These are phyloP conservation scores for Penicillium parvum DNA, from an alignment of 495 filamentous ascomycete genomes.

Conservation along the genomic window DNA sequence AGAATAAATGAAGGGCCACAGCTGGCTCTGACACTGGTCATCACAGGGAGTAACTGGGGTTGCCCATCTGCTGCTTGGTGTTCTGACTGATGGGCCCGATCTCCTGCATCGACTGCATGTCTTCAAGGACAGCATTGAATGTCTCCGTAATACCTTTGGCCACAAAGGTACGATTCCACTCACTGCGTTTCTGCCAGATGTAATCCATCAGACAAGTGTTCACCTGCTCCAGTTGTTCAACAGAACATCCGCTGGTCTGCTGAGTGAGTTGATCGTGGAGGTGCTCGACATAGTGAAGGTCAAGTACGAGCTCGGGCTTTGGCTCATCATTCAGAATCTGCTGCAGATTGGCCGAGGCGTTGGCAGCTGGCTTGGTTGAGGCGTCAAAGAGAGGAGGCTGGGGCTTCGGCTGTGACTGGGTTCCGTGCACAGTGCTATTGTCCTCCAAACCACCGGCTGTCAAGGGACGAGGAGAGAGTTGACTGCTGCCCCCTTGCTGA, in stretches of 20 bases:
- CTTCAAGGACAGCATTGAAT: constrained; percentile 76
- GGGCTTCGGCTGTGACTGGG: constrained; percentile 37
- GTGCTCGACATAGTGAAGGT: constrained; percentile 48
- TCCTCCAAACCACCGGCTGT: too few relatives aligned
- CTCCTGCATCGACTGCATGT: constrained; percentile 69
- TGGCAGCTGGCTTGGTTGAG: constrained; percentile 22
- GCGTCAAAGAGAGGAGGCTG: constrained; percentile 48
- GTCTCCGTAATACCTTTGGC: constrained; percentile 53
- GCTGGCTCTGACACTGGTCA: too few relatives aligned
- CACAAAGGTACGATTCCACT: constrained; percentile 77
- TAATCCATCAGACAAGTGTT: constrained; percentile 86
- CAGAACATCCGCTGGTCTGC: constrained; percentile 70
- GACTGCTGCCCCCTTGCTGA: constrained; percentile 41
- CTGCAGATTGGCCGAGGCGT: constrained; percentile 34
- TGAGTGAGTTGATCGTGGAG: constrained; percentile 57
- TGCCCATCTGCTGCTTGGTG: constrained; percentile 33
- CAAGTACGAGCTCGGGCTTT: constrained; percentile 47
- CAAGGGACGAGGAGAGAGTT: constrained; percentile 26
- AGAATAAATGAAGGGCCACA: not conserved
- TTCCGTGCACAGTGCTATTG: constrained; percentile 29
- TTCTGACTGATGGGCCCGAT: constrained; percentile 42
- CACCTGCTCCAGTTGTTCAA: constrained; percentile 94
- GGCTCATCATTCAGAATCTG: constrained; percentile 43
- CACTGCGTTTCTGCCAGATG: constrained; percentile 70
- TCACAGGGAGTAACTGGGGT: constrained; percentile 17